phyloP scores from a whole-genome alignment of 2,329 filamentous ascomycete genomes.

The Sordariomycetes sp. region DNA sequence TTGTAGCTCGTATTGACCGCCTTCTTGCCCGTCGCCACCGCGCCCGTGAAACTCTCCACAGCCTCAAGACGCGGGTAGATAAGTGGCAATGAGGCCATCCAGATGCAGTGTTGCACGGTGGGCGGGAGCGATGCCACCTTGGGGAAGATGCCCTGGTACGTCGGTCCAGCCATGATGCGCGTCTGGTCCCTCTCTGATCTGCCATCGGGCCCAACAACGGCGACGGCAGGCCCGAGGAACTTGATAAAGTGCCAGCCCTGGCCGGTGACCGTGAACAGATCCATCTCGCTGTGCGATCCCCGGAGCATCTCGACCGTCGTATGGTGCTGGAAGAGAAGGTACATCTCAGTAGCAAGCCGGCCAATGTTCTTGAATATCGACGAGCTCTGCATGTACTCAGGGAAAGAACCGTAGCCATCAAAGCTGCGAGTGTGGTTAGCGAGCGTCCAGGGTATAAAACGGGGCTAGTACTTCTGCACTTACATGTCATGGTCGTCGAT shows the following conservation, averaged over 20 bases:
- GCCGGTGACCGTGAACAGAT: slow-evolving; percentile 95
- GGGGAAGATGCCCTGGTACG: slow-evolving; percentile 94
- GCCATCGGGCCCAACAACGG: slow-evolving; percentile 82
- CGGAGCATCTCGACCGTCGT: slow-evolving; percentile 89
- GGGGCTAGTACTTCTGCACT: slow-evolving; percentile 27
- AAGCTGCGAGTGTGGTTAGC: slow-evolving; percentile 47
- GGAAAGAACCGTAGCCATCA: slow-evolving; percentile 93
- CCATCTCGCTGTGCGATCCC: slow-evolving; percentile 76
- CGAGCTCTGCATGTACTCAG: slow-evolving; percentile 95
- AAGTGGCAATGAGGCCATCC: slow-evolving; percentile 87
- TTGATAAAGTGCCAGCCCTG: slow-evolving; percentile 98
- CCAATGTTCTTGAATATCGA: slow-evolving; percentile 98
- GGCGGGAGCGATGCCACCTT: slow-evolving; percentile 86
- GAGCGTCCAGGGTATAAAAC: neutral
- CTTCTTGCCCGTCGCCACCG: slow-evolving; percentile 90
- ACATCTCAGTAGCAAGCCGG: slow-evolving; percentile 92
- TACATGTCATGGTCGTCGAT: slow-evolving; percentile 98
- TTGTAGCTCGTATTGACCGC: slow-evolving; percentile 96
- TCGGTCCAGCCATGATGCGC: slow-evolving; percentile 90
- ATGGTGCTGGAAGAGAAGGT: slow-evolving; percentile 95
- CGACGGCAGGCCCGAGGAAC: slow-evolving; percentile 83
- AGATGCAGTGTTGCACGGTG: slow-evolving; percentile 91
- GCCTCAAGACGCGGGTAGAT: slow-evolving; percentile 87
- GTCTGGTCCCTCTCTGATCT: slow-evolving; percentile 83
- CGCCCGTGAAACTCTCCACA: slow-evolving; percentile 83